A percentile compares a stretch with the other conserved stretches of the same genome.
These are phyloP conservation scores for Chlamydomonas sphaeroides DNA, from an alignment of 139 green algal species.

Conservation along the genomic window DNA sequence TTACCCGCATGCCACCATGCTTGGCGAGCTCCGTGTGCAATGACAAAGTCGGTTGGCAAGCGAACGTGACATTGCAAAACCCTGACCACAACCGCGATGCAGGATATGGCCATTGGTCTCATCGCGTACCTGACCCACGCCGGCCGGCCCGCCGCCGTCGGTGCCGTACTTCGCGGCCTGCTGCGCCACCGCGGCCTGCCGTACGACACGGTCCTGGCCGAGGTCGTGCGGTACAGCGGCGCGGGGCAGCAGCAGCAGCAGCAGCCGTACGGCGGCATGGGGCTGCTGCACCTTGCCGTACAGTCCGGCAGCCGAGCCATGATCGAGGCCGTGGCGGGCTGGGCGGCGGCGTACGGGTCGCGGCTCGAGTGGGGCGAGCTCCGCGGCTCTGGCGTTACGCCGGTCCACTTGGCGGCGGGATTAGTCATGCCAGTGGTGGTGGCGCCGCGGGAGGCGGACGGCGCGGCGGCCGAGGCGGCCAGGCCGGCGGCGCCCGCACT, in stretches of 20 bases:
- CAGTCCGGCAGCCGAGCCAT: not conserved
- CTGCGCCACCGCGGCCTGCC: conserved; percentile 13
- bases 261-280: conserved; percentile 3
- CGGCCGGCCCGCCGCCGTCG: conserved; percentile 5
- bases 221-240: not conserved
- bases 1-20: no score
- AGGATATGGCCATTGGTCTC: conserved; percentile 14
- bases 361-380: conserved; percentile 1
- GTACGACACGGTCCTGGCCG: not conserved
- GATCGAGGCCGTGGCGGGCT: not conserved
- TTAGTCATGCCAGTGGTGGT: not conserved
- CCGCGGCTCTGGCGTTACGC: not conserved
- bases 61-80: no score
- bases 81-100: no score
- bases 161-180: not conserved
- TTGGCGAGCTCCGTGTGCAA: no score
- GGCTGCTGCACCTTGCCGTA: conserved; percentile 9
- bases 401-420: conserved; percentile 5
- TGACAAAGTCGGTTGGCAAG: no score
- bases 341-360: not conserved
- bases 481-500: not conserved
- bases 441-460: not conserved
- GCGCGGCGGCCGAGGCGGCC: not conserved
- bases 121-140: conserved; percentile 10
- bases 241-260: no score